A percentile compares a stretch with the other conserved stretches of the same genome.
phyloP scores from a whole-genome alignment of 2,329 filamentous ascomycete species.

The Didymellaceae sp. region DNA sequence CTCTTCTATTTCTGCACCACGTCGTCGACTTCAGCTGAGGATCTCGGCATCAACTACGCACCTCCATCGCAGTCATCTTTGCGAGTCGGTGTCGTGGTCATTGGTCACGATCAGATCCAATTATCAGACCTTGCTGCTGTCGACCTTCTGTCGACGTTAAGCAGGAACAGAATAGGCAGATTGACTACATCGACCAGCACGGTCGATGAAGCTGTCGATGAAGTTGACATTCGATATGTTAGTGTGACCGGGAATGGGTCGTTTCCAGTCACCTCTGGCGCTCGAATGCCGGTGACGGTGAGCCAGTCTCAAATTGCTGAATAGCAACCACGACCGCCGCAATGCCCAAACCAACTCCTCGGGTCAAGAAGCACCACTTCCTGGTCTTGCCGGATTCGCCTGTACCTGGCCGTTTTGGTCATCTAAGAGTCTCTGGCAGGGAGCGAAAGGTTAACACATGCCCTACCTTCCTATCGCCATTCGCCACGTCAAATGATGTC shows the following conservation, averaged over 20 bases:
- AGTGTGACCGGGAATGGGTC: slow-evolving; percentile 46
- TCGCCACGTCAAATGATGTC: neutral
- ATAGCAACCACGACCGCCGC: slow-evolving; percentile 28
- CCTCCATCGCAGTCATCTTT: slow-evolving; percentile 45
- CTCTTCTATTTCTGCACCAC: slow-evolving; percentile 48
- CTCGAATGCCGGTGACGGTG: slow-evolving; percentile 49
- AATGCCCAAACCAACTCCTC: slow-evolving; percentile 33
- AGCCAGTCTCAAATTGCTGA: slow-evolving; percentile 41
- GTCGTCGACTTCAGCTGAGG: slow-evolving; percentile 42
- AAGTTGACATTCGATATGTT: slow-evolving; percentile 48
- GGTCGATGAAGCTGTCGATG: slow-evolving; percentile 43
- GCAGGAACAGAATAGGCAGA: slow-evolving; percentile 36
- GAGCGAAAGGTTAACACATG: slow-evolving; percentile 47
- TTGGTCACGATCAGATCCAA: slow-evolving; percentile 40
- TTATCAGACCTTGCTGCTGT: slow-evolving; percentile 43
- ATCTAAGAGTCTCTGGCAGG: slow-evolving; percentile 45
- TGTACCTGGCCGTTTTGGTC: slow-evolving; percentile 37
- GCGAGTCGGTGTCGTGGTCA: slow-evolving; percentile 41
- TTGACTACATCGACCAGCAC: slow-evolving; percentile 31
- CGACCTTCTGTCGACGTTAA: slow-evolving; percentile 43
- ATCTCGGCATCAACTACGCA: slow-evolving; percentile 41
- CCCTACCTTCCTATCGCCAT: slow-evolving; percentile 23
- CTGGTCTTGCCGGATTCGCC: slow-evolving; percentile 44
- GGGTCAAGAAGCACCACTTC: slow-evolving; percentile 41
- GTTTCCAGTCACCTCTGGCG: slow-evolving; percentile 44